Percentiles rank a stretch among this genome's conserved stretches.
Conservation (phyloP, 2,329 filamentous ascomycete species). For the Orbilia ellipsospora region DNA sequence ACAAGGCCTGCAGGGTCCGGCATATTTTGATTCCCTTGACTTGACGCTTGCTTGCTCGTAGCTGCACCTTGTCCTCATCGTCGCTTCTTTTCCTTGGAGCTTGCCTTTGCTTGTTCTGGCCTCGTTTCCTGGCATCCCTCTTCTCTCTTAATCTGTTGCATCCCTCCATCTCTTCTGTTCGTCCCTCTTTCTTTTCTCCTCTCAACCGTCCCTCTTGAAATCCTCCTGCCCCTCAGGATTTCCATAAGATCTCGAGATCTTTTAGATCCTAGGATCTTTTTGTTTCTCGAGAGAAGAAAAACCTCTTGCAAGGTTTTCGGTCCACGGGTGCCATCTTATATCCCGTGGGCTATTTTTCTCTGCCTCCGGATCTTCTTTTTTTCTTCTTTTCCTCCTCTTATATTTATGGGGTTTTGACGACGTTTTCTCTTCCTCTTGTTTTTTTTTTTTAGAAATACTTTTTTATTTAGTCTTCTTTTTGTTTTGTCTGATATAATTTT, state of each 20-base stretch:
- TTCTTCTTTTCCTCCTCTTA: constrained; percentile 20
- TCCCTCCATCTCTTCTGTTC: constrained; percentile 31
- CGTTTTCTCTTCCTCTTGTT: constrained; percentile 44
- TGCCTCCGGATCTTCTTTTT: constrained; percentile 43
- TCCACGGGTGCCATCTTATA: constrained; percentile 55
- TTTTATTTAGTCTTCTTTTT: constrained; percentile 17
- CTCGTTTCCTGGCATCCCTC: constrained; percentile 57
- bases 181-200: constrained; percentile 29
- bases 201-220: constrained; percentile 37
- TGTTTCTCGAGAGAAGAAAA: constrained; percentile 37
- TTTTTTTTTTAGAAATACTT: constrained; percentile 46
- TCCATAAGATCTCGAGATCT: constrained; percentile 54
- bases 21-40: constrained; percentile 39
- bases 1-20: constrained; percentile 39
- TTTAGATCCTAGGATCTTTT: constrained; percentile 48
- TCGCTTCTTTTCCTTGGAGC: constrained; percentile 49
- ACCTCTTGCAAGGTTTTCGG: constrained; percentile 56
- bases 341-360: constrained; percentile 56
- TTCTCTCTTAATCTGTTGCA: constrained; percentile 52
- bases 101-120: constrained; percentile 50
- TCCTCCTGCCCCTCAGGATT: constrained; percentile 54
- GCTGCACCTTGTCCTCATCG: constrained; percentile 45
- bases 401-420: constrained; percentile 29
- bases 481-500: constrained; percentile 41
- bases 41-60: constrained; percentile 32